These are phyloP conservation scores for Amorphotheca resinae DNA, from an alignment of 495 filamentous ascomycete genomes.

Conservation along the genomic window DNA sequence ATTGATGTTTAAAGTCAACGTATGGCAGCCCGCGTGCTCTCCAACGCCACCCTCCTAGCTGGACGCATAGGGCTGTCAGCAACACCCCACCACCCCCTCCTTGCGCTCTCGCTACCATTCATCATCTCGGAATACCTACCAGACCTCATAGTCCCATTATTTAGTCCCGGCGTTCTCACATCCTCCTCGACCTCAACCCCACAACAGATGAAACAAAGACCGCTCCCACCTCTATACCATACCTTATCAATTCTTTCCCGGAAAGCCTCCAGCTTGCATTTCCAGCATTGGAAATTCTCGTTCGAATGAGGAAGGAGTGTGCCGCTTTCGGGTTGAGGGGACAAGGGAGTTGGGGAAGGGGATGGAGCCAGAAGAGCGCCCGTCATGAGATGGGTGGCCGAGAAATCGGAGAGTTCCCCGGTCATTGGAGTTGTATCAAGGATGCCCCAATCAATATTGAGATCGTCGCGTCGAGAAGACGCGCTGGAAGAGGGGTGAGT, in stretches of 20 bases:
- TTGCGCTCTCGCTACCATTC: not conserved
- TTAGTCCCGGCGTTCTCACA: not conserved
- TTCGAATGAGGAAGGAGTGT: not conserved
- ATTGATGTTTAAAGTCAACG: no score
- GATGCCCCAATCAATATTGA: not conserved
- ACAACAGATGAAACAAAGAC: conserved; percentile 18
- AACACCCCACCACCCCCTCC: not conserved
- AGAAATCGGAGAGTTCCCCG: not conserved
- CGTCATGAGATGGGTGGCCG: conserved; percentile 1
- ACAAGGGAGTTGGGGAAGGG: not conserved
- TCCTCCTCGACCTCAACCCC: conserved; percentile 16
- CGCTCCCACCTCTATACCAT: conserved; percentile 6
- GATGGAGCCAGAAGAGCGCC: not conserved
- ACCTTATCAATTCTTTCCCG: conserved; percentile 7
- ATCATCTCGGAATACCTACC: no score
- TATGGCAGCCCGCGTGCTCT: not conserved
- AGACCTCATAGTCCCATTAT: not conserved
- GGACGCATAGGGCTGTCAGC: not conserved
- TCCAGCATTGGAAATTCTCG: conserved; percentile 14
- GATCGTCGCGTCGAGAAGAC: not conserved
- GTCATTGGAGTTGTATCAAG: not conserved
- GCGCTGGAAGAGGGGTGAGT: not conserved
- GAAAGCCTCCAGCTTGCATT: conserved; percentile 7
- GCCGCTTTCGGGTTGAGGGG: not conserved
- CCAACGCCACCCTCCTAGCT: not conserved